These are phyloP conservation scores for Metroxylon sagu DNA, from an alignment of 176 grass and related monocot species.

Conservation along the genomic window DNA sequence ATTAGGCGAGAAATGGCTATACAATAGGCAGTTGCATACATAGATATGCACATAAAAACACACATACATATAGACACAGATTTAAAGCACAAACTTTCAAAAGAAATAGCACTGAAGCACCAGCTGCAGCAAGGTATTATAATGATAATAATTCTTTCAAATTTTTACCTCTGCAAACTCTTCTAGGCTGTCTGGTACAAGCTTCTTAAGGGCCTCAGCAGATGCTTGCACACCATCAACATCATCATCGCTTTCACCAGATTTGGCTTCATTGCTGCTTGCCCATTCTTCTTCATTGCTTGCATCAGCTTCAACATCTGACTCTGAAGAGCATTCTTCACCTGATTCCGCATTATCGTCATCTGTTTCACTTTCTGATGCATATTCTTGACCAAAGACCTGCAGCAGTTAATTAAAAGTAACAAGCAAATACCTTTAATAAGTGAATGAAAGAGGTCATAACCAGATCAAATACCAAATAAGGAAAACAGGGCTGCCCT, in stretches of 20 bases:
- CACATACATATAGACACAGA: too few species aligned
- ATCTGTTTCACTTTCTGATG: constrained; percentile 59
- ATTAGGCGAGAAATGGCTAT: too few species aligned
- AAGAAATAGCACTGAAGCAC: too few species aligned
- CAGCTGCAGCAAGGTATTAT: too few species aligned
- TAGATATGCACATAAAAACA: too few species aligned
- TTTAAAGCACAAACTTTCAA: too few species aligned
- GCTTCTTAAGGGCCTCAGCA: constrained; percentile 48
- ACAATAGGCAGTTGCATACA: too few species aligned
- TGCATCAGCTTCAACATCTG: constrained; percentile 45
- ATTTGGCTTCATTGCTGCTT: constrained; percentile 52
- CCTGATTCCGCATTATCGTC: constrained; percentile 57
- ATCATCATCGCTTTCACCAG: constrained; percentile 68
- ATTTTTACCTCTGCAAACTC: constrained; percentile 54
- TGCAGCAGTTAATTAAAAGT: constrained; percentile 9
- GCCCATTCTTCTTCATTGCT: constrained; percentile 67
- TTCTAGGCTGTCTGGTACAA: constrained; percentile 60
- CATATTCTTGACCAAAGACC: constrained; percentile 64
- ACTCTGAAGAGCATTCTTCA: constrained; percentile 63
- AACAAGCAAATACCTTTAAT: not conserved
- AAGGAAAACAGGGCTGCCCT: constrained; percentile 17
- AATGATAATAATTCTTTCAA: too few species aligned
- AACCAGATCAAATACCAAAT: not conserved
- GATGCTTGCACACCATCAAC: constrained; percentile 41
- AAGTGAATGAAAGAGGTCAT: not conserved